These are phyloP conservation scores for Fraxinus baroniana DNA, from an alignment of 305 asterid genomes.

Conservation along the genomic window DNA sequence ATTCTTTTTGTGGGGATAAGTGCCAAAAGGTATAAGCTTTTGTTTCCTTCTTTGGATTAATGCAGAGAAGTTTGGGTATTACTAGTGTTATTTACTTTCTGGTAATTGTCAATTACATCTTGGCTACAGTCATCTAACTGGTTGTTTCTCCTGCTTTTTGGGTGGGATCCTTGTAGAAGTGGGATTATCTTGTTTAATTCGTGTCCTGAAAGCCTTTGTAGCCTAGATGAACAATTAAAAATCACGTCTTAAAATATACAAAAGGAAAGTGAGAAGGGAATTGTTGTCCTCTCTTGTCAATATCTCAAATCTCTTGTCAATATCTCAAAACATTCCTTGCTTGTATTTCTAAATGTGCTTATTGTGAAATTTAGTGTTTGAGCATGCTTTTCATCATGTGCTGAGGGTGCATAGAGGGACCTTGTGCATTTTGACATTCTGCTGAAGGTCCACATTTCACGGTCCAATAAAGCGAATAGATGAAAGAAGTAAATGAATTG, in stretches of 20 bases:
- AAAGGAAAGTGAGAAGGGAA: neutral
- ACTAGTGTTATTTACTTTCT: neutral
- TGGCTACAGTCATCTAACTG: neutral
- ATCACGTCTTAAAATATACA: neutral
- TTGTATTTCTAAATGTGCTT: neutral
- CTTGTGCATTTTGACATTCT: neutral
- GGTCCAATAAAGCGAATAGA: neutral
- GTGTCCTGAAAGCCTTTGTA: neutral
- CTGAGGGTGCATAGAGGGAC: neutral
- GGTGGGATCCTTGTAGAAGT: neutral
- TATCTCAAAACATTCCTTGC: neutral
- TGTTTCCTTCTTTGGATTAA: constrained; percentile 14
- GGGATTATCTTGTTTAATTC: neutral
- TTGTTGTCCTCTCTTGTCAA: neutral
- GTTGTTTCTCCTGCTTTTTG: neutral
- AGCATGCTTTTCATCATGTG: neutral
- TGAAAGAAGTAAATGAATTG: neutral
- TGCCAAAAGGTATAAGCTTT: constrained; percentile 81
- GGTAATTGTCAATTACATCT: neutral
- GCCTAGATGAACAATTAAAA: neutral
- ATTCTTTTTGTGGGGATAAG: constrained; percentile 61
- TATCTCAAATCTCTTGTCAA: neutral
- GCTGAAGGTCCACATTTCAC: neutral
- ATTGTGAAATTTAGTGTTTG: neutral
- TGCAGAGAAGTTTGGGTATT: constrained; percentile 20